Evolutionary conservation across 129 eudicot genomes (phyloP), one percentile per base, ranked within the genome.

Genomic region (Oenanthe sinensis): DNA sequence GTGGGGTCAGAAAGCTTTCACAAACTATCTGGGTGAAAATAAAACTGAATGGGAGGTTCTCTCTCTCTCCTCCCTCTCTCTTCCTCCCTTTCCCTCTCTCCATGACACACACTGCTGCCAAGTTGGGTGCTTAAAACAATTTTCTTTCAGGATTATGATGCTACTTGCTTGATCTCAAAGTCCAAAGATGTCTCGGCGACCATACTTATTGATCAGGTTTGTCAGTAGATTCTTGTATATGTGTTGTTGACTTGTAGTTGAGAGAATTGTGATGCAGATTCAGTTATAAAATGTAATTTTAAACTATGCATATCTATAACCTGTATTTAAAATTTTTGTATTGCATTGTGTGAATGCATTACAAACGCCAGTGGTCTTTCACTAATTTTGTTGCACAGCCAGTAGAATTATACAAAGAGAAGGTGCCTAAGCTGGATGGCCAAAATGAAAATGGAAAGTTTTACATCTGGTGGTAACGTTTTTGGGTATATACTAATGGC

Each of bases 1-100:
- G 10, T 95, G 99, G 99, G 99, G 99, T 40, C 95, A 90, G 84
- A 95, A 95, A 85, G 99, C 99, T 50, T 95, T 95, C 87, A 84
- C 94, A 69, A 95, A 95, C 83, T 95, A 95, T 84, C 81, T 95
- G 88, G 96, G 97, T 48, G 96, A 81, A 39, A 87, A 92, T 75
- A 90, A 88, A 86, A 74, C 92, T 83, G 90, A 85, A 28, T 95
- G 99, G 99, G 97, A 95, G 99, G 99, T 95, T 87, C 50, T 75
- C 54, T 37, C 76, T 43, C 83, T 72, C 55, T 20, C 24, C 36
- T 33, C 36, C 36, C 36, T 1, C 36, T 33, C 6, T 19, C 22
- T n/a, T n/a, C 24, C n/a, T 49, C 55, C 12, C 20, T 49, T 19
- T 49, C 55, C 10, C 46, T 44, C 46, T 7, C 46, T 44, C 8